Base-by-base conservation (phyloP, 164 flowering plant species). In the Warburgia ugandensis region DNA sequence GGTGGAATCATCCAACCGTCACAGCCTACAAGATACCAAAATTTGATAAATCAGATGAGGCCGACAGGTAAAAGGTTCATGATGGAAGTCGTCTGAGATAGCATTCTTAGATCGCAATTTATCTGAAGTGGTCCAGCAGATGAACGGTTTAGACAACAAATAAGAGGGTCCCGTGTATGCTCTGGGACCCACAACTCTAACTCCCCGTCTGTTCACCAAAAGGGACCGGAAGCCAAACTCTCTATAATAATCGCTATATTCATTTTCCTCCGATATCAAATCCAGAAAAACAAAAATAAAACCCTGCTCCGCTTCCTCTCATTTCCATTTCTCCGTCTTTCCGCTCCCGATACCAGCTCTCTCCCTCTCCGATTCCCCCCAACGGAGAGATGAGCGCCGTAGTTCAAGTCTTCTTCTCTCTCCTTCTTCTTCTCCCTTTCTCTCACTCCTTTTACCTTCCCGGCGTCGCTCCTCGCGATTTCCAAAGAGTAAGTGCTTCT, bases 381-480 rank as follows among this genome's bases (percentile, higher is more conserved):
- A 5, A 21, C 19, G 37, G n/a, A 21, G 38, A 22, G 17, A 26
- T 12, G 47, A 41, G 20, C 37, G 45, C 52, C 33, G 12, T 37
- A 10, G 27, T 51, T 21, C 20, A 31, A 13, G 3, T 42, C 45
- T 33, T 40, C 44, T 16, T 61, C 59, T 17, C 39, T 41, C n/a
- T 25, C 23, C 43, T 58, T 27, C 62, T 69, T 14, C 41, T 68
- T 22, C 4, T 55, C 25, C 45, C 60, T 19, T 30, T 51, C 13
- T 49, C 55, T 3, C 46, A 67, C 19, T 63, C 76, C 8, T 76
- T 76, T 53, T 76, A 76, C 31, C 76, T 76, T 19, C 80, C 80
- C 8, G 80, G 80, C 41, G 80, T 76, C 33, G 75, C 78, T 21
- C 80, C 78, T 61, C 77, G 68, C 32, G 80, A 76, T 58, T 76